Base-by-base conservation (phyloP, 2,329 filamentous ascomycete species). In the Xylaria polymorpha region DNA sequence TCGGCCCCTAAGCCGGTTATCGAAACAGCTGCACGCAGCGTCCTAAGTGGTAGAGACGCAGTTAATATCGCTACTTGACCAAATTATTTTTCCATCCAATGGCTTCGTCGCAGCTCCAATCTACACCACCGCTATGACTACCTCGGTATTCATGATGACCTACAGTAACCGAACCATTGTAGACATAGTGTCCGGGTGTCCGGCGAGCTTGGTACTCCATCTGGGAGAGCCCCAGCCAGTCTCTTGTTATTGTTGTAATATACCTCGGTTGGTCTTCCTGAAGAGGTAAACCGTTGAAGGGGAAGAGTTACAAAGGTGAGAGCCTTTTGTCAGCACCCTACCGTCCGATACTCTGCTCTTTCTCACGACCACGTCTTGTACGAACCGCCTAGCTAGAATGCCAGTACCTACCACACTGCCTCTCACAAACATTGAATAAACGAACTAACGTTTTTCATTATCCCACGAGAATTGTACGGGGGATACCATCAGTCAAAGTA, bases 41-140 rank as follows among this genome's bases (percentile, higher is more conserved):
- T 41, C 7, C 35, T 35, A 64, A 12, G 44, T 53, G 25, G 25
- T 25, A 20, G 22, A n/a, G 8, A 64, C 20, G 15, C 25, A 25
- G n/a, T 32, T 20, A 7, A 44, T 18, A 44, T 10, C 37, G 25
- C 14, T 61, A 44, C 48, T 25, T 18, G 46, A 43, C 25, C 18
- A 55, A 22, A 37, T 29, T 56, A 18, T 51, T 35, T 39, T 39
- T 22, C 51, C 32, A 15, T 50, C 29, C 32, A 50, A 56, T 51
- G 43, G 58, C 37, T 41, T 50, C 43, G 22, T 64, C 43, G n/a
- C 35, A 20, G 22, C n/a, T 44, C n/a, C 22, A 15, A 35, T 32
- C 51, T 39, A 22, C 20, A 50, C 22, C 3, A 29, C 46, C 4
- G 12, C 22, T 50, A 25, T 9, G 1, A 25, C 44, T 25, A 25